Evolutionary conservation across 306 rosid genomes (phyloP).

Genomic region (Quercus robur): DNA sequence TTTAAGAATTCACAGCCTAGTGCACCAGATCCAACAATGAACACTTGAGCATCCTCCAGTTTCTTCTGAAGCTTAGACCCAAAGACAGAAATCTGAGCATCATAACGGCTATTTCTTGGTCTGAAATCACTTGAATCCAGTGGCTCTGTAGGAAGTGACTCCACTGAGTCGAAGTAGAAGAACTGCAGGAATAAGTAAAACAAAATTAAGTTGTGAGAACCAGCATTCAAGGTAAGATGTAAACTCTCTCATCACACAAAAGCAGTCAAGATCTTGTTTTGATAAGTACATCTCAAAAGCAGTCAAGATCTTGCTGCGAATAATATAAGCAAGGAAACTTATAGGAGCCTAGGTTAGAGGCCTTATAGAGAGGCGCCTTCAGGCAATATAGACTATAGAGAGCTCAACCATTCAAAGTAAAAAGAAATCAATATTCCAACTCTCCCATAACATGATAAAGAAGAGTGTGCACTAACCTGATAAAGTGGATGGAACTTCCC

Average conservation of each 20-base stretch:
- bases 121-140: constrained; percentile 70
- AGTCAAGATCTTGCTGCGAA: neutral
- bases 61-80: constrained; percentile 89
- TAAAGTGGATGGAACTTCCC: constrained; percentile 96
- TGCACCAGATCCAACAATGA: constrained; percentile 97
- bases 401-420: neutral
- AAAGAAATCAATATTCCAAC: neutral
- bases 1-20: constrained; percentile 91
- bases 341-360: neutral
- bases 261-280: neutral
- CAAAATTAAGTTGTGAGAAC: constrained; percentile 21
- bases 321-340: neutral
- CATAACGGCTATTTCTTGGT: constrained; percentile 84
- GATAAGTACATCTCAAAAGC: neutral
- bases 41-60: constrained; percentile 74
- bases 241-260: neutral
- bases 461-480: constrained; percentile 49
- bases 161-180: constrained; percentile 93
- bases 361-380: neutral
- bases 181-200: constrained; percentile 47
- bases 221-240: neutral
- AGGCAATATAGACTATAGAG: neutral
- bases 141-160: constrained; percentile 88
- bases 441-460: neutral
- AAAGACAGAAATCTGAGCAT: constrained; percentile 97